Percentiles rank a stretch among this genome's conserved stretches.
Evolutionary conservation across 345 rosid genomes (phyloP).

Genomic region (Mallotus nudiflorus): DNA sequence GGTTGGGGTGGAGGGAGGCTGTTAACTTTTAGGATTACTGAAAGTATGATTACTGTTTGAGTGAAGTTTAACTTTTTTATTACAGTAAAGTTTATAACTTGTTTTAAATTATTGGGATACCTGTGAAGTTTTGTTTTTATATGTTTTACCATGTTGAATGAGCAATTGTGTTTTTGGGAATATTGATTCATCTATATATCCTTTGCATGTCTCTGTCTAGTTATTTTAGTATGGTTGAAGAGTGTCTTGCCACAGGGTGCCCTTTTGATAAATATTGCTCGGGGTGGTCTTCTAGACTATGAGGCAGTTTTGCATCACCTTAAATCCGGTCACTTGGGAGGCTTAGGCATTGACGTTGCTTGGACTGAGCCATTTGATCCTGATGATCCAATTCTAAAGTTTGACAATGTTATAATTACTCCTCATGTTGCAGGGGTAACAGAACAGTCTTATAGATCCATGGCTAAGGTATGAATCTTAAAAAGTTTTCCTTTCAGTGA

Average conservation of each 20-base stretch:
- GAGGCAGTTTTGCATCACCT: constrained; percentile 59
- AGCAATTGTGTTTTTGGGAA: not conserved
- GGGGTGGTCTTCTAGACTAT: constrained; percentile 76
- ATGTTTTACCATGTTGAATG: not conserved
- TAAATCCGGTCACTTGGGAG: constrained; percentile 77
- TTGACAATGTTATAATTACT: constrained; percentile 68
- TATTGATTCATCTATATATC: not conserved
- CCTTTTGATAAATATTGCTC: constrained; percentile 72
- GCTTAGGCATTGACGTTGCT: constrained; percentile 82
- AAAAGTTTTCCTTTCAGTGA: not conserved
- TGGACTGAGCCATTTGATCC: constrained; percentile 94
- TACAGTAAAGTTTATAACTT: not conserved
- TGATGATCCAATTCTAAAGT: constrained; percentile 60
- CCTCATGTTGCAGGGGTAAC: constrained; percentile 93
- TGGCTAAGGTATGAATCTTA: constrained; percentile 70
- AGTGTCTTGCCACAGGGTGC: constrained; percentile 55
- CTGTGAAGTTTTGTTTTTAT: not conserved
- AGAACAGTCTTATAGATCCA: constrained; percentile 61
- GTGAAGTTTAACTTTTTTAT: not conserved
- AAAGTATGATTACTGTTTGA: not conserved
- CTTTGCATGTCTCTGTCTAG: not conserved
- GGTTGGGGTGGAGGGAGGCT: not conserved
- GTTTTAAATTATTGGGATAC: not conserved
- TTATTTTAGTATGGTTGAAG: not conserved
- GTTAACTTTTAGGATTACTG: not conserved